Evolutionary conservation across 2,329 filamentous ascomycete genomes (phyloP), one percentile per base, ranked within the genome.

Genomic region (Epichloe amarillans): DNA sequence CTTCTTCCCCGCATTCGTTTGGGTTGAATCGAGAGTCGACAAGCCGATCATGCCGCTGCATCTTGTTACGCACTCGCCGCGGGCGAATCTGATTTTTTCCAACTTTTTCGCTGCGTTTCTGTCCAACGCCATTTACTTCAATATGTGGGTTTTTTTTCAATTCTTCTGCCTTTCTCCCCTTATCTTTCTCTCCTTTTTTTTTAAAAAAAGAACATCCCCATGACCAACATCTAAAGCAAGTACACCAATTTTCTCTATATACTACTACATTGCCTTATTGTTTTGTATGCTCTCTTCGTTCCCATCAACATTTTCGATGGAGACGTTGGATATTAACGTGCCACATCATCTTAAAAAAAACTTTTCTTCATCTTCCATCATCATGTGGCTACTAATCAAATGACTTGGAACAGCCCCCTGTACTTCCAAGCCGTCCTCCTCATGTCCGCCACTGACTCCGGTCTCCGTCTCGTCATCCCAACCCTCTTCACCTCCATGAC

Each of bases 371-470:
- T 37, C 12, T 37, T 7, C 14, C 36, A 14, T n/a, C 36, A 38
- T 30, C 26, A 30, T 30, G 26, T 1, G 26, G 8, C 8, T 30
- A 30, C 26, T 30, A 30, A 30, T 30, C 26, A 30, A 30, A 30
- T 10, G 26, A 10, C 26, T 30, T 30, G 26, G 8, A 30, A 30
- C 26, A 30, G 26, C 86, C 86, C 0, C 0, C 70, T 90, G 7
- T 90, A 83, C 69, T 89, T 87, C 67, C 84, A 88, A 62, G 83
- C 82, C 38, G 84, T 88, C 26, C 80, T 86, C 46, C 73, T 85
- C 48, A 80, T 83, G 52, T 76, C 74, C 5, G 82, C 86, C 15
- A 88, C 85, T 0, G 70, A 74, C 23, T 87, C 85, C 0, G 86
- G 86, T n/a, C 75, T 88, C 30, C 77, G 82, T 42, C 80, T 90